Percentiles rank a stretch among this genome's conserved stretches.
phyloP scores from a whole-genome alignment of 441 rosid species.

The Flueggea neowawraea region DNA sequence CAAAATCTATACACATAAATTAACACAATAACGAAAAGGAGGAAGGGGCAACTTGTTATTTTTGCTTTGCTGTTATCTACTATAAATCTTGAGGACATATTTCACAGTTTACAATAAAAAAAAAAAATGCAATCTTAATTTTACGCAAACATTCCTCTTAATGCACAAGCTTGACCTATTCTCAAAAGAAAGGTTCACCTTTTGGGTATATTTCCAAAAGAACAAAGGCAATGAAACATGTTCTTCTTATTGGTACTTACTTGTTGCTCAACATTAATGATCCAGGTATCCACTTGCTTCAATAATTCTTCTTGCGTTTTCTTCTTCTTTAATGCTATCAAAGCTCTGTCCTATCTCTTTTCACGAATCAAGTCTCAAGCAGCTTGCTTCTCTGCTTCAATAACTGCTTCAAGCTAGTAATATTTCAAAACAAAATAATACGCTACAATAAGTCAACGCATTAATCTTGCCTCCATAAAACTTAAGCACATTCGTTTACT shows the following conservation, averaged over 20 bases:
- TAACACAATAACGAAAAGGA: too few relatives aligned
- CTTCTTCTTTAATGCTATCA: slow-evolving; percentile 93
- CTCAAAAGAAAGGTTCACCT: neutral
- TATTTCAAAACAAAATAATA: neutral
- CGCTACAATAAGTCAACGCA: neutral
- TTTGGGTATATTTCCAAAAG: neutral
- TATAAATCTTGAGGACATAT: too few relatives aligned
- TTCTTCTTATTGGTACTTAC: slow-evolving; percentile 29
- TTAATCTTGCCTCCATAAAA: neutral
- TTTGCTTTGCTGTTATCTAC: neutral
- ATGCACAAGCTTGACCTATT: neutral
- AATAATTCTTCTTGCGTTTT: slow-evolving; percentile 76
- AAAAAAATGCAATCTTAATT: neutral
- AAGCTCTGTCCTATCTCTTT: slow-evolving; percentile 77
- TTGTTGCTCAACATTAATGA: slow-evolving; percentile 96
- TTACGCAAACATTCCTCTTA: too few relatives aligned
- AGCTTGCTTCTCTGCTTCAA: slow-evolving; percentile 91
- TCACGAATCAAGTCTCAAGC: slow-evolving; percentile 79
- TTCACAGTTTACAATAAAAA: neutral
- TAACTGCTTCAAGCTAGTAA: slow-evolving; percentile 70
- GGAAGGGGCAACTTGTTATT: too few relatives aligned
- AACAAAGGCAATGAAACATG: neutral
- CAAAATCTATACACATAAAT: too few relatives aligned
- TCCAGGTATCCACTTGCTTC: slow-evolving; percentile 91
- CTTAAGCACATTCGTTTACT: too few relatives aligned